Percentiles rank a stretch among this genome's conserved stretches.
Conservation (phyloP, 768 basidiomycete species). For the Mycena leptocephala region DNA sequence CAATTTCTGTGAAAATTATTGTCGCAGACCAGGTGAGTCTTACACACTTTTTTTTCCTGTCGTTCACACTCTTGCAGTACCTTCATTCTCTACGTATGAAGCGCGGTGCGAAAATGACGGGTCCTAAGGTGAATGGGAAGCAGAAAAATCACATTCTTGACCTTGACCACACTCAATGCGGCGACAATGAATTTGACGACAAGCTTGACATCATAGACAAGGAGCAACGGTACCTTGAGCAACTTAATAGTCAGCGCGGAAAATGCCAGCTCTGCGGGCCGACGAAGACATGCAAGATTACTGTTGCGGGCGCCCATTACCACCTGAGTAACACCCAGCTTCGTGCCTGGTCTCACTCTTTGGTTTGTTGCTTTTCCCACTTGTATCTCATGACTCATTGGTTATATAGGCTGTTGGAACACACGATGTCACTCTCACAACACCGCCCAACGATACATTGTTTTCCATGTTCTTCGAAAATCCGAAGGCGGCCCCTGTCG, state of each 20-base stretch:
- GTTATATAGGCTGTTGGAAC: not conserved
- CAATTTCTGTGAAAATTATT: not conserved
- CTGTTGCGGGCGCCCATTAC: not conserved
- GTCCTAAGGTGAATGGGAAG: not conserved
- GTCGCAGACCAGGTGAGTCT: constrained; percentile 17
- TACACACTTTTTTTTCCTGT: not conserved
- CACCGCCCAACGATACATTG: not conserved
- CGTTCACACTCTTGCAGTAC: not conserved
- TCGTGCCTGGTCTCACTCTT: not conserved
- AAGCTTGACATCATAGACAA: not conserved
- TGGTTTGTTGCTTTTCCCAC: not conserved
- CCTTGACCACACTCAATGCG: constrained; percentile 1
- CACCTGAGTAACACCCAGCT: not conserved
- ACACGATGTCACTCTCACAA: not conserved
- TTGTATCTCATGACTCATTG: not conserved
- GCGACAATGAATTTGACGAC: constrained; percentile 14
- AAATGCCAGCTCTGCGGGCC: constrained; percentile 1
- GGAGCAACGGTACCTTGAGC: not conserved
- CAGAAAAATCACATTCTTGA: not conserved
- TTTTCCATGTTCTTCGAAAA: constrained; percentile 1
- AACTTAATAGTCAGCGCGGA: not conserved
- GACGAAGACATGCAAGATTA: constrained; percentile 10
- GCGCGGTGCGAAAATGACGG: not conserved
- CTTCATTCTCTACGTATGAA: not conserved
- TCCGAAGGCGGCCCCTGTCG: not conserved